These are phyloP conservation scores for Perilla frutescens DNA, from an alignment of 257 asterid genomes.

Conservation along the genomic window DNA sequence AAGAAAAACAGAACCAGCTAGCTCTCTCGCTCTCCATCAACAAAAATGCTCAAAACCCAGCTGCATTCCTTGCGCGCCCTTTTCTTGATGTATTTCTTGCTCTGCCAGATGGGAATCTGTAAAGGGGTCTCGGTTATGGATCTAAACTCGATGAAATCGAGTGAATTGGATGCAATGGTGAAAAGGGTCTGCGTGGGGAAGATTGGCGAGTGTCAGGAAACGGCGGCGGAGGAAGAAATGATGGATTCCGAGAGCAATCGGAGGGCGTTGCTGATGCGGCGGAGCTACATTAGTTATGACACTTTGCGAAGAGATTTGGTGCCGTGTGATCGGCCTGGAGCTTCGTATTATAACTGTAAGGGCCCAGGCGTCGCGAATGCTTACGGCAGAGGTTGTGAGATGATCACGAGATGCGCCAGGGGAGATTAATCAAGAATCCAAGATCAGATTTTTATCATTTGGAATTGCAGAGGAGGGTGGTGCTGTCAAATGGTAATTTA, in stretches of 20 bases:
- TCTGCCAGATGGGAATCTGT: conserved; percentile 30
- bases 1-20: not conserved
- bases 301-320: conserved; percentile 76
- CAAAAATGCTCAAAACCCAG: conserved; percentile 52
- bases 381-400: conserved; percentile 78
- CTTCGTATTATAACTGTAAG: conserved; percentile 76
- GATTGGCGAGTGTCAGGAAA: conserved; percentile 49
- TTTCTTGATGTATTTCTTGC: conserved; percentile 39
- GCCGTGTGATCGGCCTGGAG: conserved; percentile 83
- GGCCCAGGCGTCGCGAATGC: conserved; percentile 63
- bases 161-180: conserved; percentile 44
- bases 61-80: conserved; percentile 33
- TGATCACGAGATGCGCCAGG: conserved; percentile 88
- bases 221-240: conserved; percentile 46
- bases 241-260: conserved; percentile 69
- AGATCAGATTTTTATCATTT: conserved; percentile 9
- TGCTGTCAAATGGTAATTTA: conserved; percentile 19
- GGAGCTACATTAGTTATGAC: conserved; percentile 70
- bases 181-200: conserved; percentile 53
- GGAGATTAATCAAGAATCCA: conserved; percentile 37
- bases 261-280: conserved; percentile 62
- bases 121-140: conserved; percentile 47
- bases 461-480: not conserved
- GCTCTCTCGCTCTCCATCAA: conserved; percentile 1
- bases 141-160: conserved; percentile 42